Evolutionary conservation across 345 rosid species (phyloP).

Genomic region (Linum tenue): DNA sequence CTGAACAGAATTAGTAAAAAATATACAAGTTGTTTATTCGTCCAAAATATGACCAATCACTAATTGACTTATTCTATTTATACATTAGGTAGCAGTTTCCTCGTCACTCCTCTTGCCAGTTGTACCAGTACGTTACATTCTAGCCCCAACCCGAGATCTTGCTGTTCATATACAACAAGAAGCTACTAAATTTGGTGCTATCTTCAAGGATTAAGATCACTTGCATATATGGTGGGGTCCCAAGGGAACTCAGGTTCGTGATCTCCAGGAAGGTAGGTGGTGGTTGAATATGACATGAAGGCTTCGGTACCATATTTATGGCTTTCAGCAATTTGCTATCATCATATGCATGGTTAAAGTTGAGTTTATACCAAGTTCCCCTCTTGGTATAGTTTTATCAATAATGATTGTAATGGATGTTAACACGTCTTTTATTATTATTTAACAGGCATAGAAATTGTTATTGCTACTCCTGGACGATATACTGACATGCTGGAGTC

Average conservation of each 20-base stretch:
- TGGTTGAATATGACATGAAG: conserved; percentile 28
- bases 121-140: too few species aligned
- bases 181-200: conserved; percentile 88
- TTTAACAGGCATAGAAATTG: conserved; percentile 78
- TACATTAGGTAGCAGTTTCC: too few species aligned
- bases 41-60: too few species aligned
- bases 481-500: conserved; percentile 98
- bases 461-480: conserved; percentile 98
- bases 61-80: too few species aligned
- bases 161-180: conserved; percentile 99
- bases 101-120: too few species aligned
- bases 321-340: conserved; percentile 29
- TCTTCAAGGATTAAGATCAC: conserved; percentile 89
- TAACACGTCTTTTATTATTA: not conserved
- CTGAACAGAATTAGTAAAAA: too few species aligned
- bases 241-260: conserved; percentile 99
- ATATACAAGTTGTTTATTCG: too few species aligned
- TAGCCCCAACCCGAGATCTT: conserved; percentile 99
- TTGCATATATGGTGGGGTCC: conserved; percentile 98
- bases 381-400: conserved; percentile 6
- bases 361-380: conserved; percentile 17
- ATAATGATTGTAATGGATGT: not conserved
- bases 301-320: conserved; percentile 24
- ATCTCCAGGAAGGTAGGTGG: conserved; percentile 92
- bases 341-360: conserved; percentile 16